Percentiles rank a stretch among this genome's conserved stretches.
phyloP scores from a whole-genome alignment of 257 asterid species.

The Osmanthus fragrans region DNA sequence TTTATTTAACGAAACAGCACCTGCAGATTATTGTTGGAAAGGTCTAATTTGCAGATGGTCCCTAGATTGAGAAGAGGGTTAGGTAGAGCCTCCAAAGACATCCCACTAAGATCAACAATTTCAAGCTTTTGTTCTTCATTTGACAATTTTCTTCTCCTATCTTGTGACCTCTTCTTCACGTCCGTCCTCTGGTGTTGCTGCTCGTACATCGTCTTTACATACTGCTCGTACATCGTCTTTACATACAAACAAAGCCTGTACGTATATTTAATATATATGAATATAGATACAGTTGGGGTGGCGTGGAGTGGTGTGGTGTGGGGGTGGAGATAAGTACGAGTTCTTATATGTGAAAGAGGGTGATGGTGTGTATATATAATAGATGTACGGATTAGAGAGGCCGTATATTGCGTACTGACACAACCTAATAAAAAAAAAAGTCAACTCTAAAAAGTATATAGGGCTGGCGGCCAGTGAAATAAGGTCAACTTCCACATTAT shows the following conservation, averaged over 20 bases:
- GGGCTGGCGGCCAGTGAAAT: too few relatives aligned
- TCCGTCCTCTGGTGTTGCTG: constrained; percentile 21
- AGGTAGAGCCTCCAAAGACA: constrained; percentile 62
- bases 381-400: constrained; percentile 39
- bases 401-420: constrained; percentile 37
- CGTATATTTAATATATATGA: not conserved
- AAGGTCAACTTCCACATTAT: too few relatives aligned
- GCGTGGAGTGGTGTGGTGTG: too few relatives aligned
- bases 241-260: not conserved
- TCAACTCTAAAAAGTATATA: constrained; percentile 17
- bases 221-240: too few relatives aligned
- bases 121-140: constrained; percentile 34
- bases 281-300: not conserved
- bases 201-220: too few relatives aligned
- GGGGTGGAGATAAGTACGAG: not conserved
- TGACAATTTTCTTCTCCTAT: not conserved
- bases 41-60: constrained; percentile 66
- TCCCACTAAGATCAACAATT: constrained; percentile 75
- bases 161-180: not conserved
- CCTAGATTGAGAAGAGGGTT: constrained; percentile 54
- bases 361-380: not conserved
- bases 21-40: constrained; percentile 93
- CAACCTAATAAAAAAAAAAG: constrained; percentile 19
- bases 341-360: not conserved
- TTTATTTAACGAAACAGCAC: constrained; percentile 31